These are phyloP conservation scores for Penicillium brevicompactum DNA, from an alignment of 2,329 filamentous ascomycete genomes.

Conservation along the genomic window DNA sequence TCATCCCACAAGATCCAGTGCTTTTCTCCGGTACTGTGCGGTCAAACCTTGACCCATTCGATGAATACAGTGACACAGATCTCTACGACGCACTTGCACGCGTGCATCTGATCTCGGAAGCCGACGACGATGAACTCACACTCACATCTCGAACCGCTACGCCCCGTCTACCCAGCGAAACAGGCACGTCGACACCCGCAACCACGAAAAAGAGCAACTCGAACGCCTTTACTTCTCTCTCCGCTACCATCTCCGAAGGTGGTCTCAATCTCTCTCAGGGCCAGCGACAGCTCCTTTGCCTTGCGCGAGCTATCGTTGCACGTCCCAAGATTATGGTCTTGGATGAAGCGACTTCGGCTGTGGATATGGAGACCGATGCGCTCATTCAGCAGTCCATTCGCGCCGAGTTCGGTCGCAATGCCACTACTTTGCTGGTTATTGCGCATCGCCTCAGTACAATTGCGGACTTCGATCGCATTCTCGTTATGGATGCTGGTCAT, in stretches of 20 bases:
- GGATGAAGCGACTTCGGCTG: constrained; percentile 77
- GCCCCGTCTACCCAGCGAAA: constrained; percentile 56
- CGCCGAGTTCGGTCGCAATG: constrained; percentile 64
- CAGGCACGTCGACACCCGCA: constrained; percentile 22
- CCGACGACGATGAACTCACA: constrained; percentile 64
- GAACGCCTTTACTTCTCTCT: constrained; percentile 67
- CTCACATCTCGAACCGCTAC: constrained; percentile 67
- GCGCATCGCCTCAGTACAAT: constrained; percentile 76
- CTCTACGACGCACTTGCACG: constrained; percentile 69
- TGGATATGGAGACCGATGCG: constrained; percentile 75
- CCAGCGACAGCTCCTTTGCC: constrained; percentile 35
- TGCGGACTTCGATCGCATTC: constrained; percentile 73
- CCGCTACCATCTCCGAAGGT: constrained; percentile 68
- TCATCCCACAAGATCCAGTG: constrained; percentile 82
- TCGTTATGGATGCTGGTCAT: constrained; percentile 69
- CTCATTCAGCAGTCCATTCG: constrained; percentile 75
- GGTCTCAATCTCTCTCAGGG: constrained; percentile 61
- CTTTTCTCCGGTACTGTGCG: constrained; percentile 79
- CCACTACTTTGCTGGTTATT: constrained; percentile 71
- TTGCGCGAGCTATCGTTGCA: constrained; percentile 59
- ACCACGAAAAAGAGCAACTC: constrained; percentile 54
- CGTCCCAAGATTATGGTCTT: constrained; percentile 77
- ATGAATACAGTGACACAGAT: constrained; percentile 68
- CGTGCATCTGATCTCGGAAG: constrained; percentile 59
- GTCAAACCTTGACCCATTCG: constrained; percentile 76